phyloP scores from a whole-genome alignment of 2,329 filamentous ascomycete species.

The Penicillium fuscoglaucum region DNA sequence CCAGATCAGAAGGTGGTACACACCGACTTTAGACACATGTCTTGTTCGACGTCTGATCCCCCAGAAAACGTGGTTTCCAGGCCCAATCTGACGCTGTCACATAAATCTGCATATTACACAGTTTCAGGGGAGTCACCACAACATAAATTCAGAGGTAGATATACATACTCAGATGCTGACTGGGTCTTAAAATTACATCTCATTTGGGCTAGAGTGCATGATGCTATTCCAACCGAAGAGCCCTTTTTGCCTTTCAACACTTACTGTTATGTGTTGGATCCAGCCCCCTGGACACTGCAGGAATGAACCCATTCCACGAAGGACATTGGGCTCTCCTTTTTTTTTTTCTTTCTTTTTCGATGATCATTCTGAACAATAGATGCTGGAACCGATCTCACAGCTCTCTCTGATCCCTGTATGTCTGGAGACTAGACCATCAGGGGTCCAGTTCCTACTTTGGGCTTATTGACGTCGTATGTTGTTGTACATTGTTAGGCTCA shows the following conservation, averaged over 20 bases:
- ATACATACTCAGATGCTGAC: neutral
- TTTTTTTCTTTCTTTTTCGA: neutral
- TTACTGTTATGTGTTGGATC: neutral
- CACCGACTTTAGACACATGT: constrained; percentile 19
- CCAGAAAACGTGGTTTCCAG: constrained; percentile 20
- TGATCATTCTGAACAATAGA: neutral
- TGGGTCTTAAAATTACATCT: neutral
- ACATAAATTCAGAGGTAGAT: neutral
- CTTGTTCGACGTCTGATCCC: constrained; percentile 5
- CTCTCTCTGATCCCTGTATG: neutral
- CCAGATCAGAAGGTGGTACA: constrained; percentile 4
- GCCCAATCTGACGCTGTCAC: constrained; percentile 14
- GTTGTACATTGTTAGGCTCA: neutral
- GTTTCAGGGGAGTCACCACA: constrained; percentile 6
- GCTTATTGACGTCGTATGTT: neutral
- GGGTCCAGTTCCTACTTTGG: neutral
- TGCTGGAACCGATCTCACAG: neutral
- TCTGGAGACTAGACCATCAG: neutral
- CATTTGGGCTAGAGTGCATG: constrained; percentile 1
- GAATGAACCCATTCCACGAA: neutral
- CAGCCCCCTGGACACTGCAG: constrained; percentile 5
- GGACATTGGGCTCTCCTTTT: neutral
- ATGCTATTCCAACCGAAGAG: neutral
- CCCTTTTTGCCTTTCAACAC: neutral
- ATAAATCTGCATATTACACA: constrained; percentile 3